Evolutionary conservation across 352 stramenopile species (phyloP).

Genomic region (Phytopythium boreale): DNA sequence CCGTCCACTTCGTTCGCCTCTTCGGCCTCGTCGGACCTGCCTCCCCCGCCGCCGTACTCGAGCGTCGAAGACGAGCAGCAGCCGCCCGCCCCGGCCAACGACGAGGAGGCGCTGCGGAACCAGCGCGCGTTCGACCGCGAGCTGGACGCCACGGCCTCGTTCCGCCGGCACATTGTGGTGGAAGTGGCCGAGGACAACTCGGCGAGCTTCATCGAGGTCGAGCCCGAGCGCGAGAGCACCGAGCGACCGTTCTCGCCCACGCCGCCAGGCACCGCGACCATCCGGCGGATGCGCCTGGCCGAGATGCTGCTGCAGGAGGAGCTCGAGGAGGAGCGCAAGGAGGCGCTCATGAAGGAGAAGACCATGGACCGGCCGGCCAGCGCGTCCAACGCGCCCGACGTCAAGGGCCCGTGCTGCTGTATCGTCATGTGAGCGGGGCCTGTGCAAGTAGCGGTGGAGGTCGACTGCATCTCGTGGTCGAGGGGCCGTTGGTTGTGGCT

Average conservation of each 20-base stretch:
- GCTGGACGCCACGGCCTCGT: slow-evolving; percentile 35
- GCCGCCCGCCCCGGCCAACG: not conserved
- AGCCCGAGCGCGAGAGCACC: slow-evolving; percentile 28
- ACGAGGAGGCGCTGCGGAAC: slow-evolving; percentile 8
- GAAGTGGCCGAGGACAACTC: slow-evolving; percentile 51
- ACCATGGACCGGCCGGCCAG: slow-evolving; percentile 28
- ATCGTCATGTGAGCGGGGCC: slow-evolving; percentile 50
- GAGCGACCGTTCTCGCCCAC: slow-evolving; percentile 68
- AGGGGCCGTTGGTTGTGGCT: no score
- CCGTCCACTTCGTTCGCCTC: slow-evolving; percentile 3
- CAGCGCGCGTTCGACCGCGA: slow-evolving; percentile 15
- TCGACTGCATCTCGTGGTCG: no score
- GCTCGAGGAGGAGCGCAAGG: slow-evolving; percentile 50
- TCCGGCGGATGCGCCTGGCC: slow-evolving; percentile 64
- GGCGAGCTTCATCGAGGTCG: slow-evolving; percentile 65
- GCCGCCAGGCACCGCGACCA: slow-evolving; percentile 51
- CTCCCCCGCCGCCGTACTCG: slow-evolving; percentile 15
- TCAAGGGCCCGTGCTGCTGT: slow-evolving; percentile 51
- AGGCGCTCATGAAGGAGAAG: slow-evolving; percentile 54
- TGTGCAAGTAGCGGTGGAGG: no score
- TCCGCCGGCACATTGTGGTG: slow-evolving; percentile 63
- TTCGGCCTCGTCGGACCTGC: slow-evolving; percentile 2
- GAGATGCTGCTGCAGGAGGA: slow-evolving; percentile 59
- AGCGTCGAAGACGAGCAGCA: slow-evolving; percentile 7
- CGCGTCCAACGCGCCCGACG: slow-evolving; percentile 23